Base-by-base conservation (phyloP, 2,329 filamentous ascomycete genomes). In the Colletotrichum sp. region DNA sequence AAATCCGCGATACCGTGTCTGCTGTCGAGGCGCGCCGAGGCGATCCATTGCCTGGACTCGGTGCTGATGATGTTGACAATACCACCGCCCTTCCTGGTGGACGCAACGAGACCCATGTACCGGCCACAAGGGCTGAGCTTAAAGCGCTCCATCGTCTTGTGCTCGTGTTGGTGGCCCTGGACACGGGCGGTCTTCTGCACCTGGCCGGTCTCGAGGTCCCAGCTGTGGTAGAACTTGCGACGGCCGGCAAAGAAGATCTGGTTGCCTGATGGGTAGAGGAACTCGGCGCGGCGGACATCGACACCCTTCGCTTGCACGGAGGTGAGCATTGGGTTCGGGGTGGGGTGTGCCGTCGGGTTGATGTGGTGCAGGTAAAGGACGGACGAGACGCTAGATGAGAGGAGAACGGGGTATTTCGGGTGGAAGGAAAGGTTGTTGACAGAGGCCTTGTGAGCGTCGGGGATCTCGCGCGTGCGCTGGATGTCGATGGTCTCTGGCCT, bases 361-460 rank as follows among this genome's bases (percentile, higher is more conserved):
- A 99, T 92, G 83, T 98, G 96, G 85, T 99, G 96, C 62, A 99
- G 90, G 84, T 94, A 96, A 71, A 99, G 90, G 6, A 96, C 94
- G 24, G 95, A 95, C 68, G 95, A 95, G 71, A 93, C 94, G 75
- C 96, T 97, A 15, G 96, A 95, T 28, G 97, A 98, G 75, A 99
- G 92, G 32, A 99, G 92, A 18, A 99, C 93, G 6, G 97, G 95
- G 82, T 96, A 94, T 79, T 93, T 89, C 34, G 96, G 96, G 85
- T 99, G 97, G 89, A 99, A 98, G 12, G 93, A 93, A 44, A 99
- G 91, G 57, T 94, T 95, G 55, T 93, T 94, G 79, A 99, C 93
- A 13, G 95, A 91, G 22, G 94, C 95, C 84, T 92, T 93, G 84
- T 98, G 95, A 36, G 90, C 88, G 83, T 95, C 93, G 28, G 95